A percentile compares a stretch with the other conserved stretches of the same genome.
Conservation (phyloP, 148 eudicot species). For the Cornus suecica region DNA sequence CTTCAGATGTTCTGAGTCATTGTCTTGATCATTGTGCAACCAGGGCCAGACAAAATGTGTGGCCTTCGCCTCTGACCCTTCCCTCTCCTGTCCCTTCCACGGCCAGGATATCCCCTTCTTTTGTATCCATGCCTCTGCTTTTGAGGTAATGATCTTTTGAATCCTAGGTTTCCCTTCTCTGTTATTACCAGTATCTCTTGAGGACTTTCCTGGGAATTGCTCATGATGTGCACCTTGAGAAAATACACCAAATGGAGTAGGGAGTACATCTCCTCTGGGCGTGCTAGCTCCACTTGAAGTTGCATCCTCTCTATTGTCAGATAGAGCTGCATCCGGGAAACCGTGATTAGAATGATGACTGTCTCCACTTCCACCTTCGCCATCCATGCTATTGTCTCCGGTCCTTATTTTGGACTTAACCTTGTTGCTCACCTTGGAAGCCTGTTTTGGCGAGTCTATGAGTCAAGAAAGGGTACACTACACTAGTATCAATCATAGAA, state of each 20-base stretch:
- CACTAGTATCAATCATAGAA: background rate
- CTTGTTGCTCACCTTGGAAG: conserved; percentile 88
- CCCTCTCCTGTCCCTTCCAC: conserved; percentile 72
- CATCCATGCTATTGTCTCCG: conserved; percentile 45
- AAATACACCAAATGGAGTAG: conserved; percentile 53
- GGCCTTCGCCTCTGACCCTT: conserved; percentile 46
- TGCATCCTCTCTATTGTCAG: conserved; percentile 74
- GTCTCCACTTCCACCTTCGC: conserved; percentile 77
- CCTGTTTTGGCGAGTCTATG: conserved; percentile 46
- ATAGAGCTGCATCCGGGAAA: conserved; percentile 33
- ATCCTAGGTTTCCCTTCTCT: conserved; percentile 59
- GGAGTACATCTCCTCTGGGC: conserved; percentile 62
- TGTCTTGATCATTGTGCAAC: conserved; percentile 59
- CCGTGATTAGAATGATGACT: conserved; percentile 67
- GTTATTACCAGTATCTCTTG: conserved; percentile 58
- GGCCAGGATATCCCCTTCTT: conserved; percentile 83
- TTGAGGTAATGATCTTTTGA: conserved; percentile 66
- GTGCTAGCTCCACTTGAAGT: conserved; percentile 87
- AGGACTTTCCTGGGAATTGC: conserved; percentile 36
- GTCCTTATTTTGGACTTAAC: conserved; percentile 80
- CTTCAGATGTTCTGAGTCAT: conserved; percentile 26
- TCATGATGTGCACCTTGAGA: conserved; percentile 35
- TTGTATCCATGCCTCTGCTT: conserved; percentile 88
- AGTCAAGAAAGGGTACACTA: conserved; percentile 25
- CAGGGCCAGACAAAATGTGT: conserved; percentile 64